Evolutionary conservation across 2,329 filamentous ascomycete species (phyloP).

Genomic region (Ophiostoma tasmaniense): DNA sequence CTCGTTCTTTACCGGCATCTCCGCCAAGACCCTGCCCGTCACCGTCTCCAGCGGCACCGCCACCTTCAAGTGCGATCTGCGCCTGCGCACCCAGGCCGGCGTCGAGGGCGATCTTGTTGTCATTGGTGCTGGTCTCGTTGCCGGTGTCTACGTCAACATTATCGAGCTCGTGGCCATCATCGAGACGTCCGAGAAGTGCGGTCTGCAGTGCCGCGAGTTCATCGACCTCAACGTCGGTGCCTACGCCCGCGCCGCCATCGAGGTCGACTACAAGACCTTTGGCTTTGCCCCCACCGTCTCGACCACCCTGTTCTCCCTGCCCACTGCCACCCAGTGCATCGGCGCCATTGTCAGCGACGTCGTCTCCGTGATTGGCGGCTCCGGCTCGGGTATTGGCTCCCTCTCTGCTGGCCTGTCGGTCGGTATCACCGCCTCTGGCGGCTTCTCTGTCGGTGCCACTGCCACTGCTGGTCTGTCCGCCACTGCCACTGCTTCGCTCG

Average conservation of each 20-base stretch:
- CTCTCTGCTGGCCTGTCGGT: background rate
- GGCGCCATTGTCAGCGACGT: constrained; percentile 12
- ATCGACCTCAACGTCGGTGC: constrained; percentile 35
- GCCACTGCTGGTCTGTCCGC: background rate
- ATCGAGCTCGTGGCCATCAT: constrained; percentile 43
- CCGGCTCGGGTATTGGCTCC: background rate
- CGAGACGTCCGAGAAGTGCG: constrained; percentile 31
- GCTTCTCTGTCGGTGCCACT: background rate
- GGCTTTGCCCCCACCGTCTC: constrained; percentile 34
- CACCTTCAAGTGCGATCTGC: constrained; percentile 41
- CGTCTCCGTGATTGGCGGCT: background rate
- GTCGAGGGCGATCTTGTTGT: constrained; percentile 28
- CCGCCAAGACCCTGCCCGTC: constrained; percentile 39
- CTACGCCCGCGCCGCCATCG: constrained; percentile 29
- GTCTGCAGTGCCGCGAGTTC: constrained; percentile 29
- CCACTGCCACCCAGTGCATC: constrained; percentile 32
- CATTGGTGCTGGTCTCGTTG: constrained; percentile 35
- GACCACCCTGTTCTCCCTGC: constrained; percentile 32
- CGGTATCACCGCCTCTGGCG: background rate
- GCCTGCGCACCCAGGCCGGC: constrained; percentile 41
- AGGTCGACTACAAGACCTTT: constrained; percentile 32
- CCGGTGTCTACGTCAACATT: constrained; percentile 43
- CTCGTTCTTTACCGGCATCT: constrained; percentile 36
- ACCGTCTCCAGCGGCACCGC: constrained; percentile 39
- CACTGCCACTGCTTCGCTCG: background rate